phyloP scores from a whole-genome alignment of 169 alveolate genomes.

The Plasmodium reichenowi region DNA sequence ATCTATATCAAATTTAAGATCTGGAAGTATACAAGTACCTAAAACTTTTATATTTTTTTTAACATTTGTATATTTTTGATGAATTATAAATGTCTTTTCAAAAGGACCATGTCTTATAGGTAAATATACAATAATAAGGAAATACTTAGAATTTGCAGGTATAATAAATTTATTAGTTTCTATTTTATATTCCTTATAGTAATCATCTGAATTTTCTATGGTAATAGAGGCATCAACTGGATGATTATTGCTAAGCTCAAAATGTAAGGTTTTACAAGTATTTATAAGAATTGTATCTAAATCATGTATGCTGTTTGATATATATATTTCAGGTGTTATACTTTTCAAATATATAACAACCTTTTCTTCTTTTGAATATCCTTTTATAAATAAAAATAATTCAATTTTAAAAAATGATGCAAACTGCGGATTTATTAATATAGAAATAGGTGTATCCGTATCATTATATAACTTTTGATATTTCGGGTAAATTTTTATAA shows the following conservation, averaged over 20 bases:
- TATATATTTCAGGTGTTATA: slow-evolving; percentile 62
- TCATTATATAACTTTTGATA: slow-evolving; percentile 33
- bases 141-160: slow-evolving; percentile 26
- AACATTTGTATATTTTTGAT: slow-evolving; percentile 63
- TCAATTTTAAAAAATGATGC: slow-evolving; percentile 70
- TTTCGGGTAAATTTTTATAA: slow-evolving; percentile 44
- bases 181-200: slow-evolving; percentile 43
- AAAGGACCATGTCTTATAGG: slow-evolving; percentile 28
- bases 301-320: slow-evolving; percentile 5
- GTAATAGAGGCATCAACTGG: slow-evolving; percentile 15
- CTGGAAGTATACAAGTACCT: slow-evolving; percentile 41
- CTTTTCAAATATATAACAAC: slow-evolving; percentile 47
- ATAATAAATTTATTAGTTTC: slow-evolving; percentile 8
- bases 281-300: slow-evolving; percentile 41
- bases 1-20: slow-evolving; percentile 29
- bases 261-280: slow-evolving; percentile 26
- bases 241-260: slow-evolving; percentile 42
- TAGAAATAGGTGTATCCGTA: slow-evolving; percentile 25
- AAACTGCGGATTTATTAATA: slow-evolving; percentile 29
- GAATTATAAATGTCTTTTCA: slow-evolving; percentile 49
- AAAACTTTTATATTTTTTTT: slow-evolving; percentile 16
- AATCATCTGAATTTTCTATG: slow-evolving; percentile 48
- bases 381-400: slow-evolving; percentile 52
- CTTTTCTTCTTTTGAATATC: slow-evolving; percentile 57
- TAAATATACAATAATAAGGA: slow-evolving; percentile 21